Percentiles rank a stretch among this genome's conserved stretches.
Evolutionary conservation across 345 rosid genomes (phyloP).

Genomic region (Carallia brachiata): DNA sequence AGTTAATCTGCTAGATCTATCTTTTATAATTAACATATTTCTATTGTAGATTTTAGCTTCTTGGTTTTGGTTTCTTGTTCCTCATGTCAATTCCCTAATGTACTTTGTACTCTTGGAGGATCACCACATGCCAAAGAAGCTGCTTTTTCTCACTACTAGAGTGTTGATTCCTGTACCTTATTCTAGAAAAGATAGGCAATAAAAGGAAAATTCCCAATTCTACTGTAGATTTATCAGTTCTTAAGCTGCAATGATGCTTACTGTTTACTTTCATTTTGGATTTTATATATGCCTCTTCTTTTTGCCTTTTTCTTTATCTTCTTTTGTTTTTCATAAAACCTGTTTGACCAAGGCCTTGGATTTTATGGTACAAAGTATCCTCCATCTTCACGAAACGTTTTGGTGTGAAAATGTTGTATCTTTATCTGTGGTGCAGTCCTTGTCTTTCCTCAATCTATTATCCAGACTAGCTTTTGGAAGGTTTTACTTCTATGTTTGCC

Average conservation of each 20-base stretch:
- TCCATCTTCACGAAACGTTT: constrained; percentile 14
- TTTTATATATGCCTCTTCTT: constrained; percentile 12
- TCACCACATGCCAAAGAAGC: constrained; percentile 21
- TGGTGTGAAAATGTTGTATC: not conserved
- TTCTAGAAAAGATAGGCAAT: constrained; percentile 8
- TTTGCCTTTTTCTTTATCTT: not conserved
- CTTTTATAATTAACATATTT: constrained; percentile 14
- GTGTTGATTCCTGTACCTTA: constrained; percentile 15
- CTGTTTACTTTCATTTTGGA: constrained; percentile 27
- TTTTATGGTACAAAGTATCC: constrained; percentile 31
- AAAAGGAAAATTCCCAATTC: constrained; percentile 12
- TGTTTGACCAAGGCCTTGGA: constrained; percentile 26
- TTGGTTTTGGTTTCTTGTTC: constrained; percentile 14
- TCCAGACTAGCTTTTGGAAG: not conserved
- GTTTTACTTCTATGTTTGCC: not conserved
- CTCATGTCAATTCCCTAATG: constrained; percentile 10
- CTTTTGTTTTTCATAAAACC: constrained; percentile 5
- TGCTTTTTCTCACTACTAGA: constrained; percentile 18
- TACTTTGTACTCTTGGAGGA: constrained; percentile 16
- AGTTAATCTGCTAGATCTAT: constrained; percentile 24
- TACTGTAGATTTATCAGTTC: constrained; percentile 20
- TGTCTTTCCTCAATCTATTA: constrained; percentile 11
- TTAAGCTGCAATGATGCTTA: constrained; percentile 16
- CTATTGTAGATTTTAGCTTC: constrained; percentile 18
- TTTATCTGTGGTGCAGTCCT: constrained; percentile 13